Base-by-base conservation (phyloP, 75 land plant species). In the Pinus taeda region DNA sequence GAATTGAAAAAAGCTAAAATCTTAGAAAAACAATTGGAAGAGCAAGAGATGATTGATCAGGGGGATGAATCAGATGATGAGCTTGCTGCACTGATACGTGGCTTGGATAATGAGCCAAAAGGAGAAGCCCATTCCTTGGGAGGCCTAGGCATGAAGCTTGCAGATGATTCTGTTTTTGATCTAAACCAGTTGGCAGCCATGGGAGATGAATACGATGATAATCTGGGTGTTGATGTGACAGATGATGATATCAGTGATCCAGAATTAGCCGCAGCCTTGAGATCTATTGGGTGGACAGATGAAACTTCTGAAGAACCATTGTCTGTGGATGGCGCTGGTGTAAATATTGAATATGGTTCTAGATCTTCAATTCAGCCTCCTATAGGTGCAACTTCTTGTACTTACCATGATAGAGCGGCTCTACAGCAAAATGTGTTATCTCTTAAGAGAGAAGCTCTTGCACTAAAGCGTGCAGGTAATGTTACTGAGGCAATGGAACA, bases 171-270 rank as follows among this genome's bases (percentile, higher is more conserved):
- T 57, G 63, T 42, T 53, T 70, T 81, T 57, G 76, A 80, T 53
- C 81, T 86, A 56, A 79, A 80, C 71, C 65, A 81, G 15, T 33
- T 89, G 71, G 29, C 76, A 14, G 58, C 75, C 39, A 67, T 63
- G 63, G 71, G 74, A 67, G 90, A 85, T 83, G 89, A 90, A 62
- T 36, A 87, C 58, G 86, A 56, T 76, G 62, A 76, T 39, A 80
- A 85, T 78, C 78, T 74, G 45, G 86, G 75, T 55, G 72, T 91
- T 78, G 93, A 96, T 33, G 97, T 94, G 57, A 90, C 88, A 15
- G 95, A 96, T 75, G 89, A 82, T 56, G 99, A 96, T 75, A 81
- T 94, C 87, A 76, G 89, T 76, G 99, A 96, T 71, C 99, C 99
- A 33, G 93, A 89, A 37, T 85, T 97, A 24, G 79, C 84, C 45